Conservation (phyloP, 225 moss, liverwort and hornwort genomes). For the Marchantia polymorpha region DNA sequence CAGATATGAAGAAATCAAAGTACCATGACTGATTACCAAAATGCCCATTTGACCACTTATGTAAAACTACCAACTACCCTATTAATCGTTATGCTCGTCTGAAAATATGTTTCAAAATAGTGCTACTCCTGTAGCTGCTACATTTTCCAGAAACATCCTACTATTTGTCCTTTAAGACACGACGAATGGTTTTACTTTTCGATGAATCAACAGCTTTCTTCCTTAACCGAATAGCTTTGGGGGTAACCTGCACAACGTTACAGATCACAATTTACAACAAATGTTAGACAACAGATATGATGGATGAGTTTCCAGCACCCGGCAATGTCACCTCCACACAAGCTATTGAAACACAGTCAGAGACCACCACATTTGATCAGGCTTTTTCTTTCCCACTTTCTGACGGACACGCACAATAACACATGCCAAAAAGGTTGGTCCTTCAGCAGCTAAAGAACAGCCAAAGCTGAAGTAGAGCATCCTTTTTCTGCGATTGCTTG, state of each 20-base stretch:
- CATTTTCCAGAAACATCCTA: neutral
- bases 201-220: conserved; percentile 80
- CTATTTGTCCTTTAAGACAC: conserved; percentile 62
- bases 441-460: too few relatives aligned
- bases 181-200: conserved; percentile 67
- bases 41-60: neutral
- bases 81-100: neutral
- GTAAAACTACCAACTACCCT: neutral
- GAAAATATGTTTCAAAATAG: neutral
- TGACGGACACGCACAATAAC: too few relatives aligned
- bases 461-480: too few relatives aligned
- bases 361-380: too few relatives aligned
- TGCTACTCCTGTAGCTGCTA: neutral
- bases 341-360: too few relatives aligned
- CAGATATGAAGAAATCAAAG: conserved; percentile 3
- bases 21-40: neutral
- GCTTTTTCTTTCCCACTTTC: too few relatives aligned
- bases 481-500: too few relatives aligned
- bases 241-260: conserved; percentile 54
- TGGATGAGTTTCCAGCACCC: neutral
- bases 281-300: too few relatives aligned
- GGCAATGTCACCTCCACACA: neutral
- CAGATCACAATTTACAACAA: neutral
- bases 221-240: conserved; percentile 80
- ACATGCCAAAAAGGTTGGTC: neutral